A percentile compares a stretch with the other conserved stretches of the same genome.
phyloP scores from a whole-genome alignment of 129 eudicot genomes.

The Flaveria sonorensis region DNA sequence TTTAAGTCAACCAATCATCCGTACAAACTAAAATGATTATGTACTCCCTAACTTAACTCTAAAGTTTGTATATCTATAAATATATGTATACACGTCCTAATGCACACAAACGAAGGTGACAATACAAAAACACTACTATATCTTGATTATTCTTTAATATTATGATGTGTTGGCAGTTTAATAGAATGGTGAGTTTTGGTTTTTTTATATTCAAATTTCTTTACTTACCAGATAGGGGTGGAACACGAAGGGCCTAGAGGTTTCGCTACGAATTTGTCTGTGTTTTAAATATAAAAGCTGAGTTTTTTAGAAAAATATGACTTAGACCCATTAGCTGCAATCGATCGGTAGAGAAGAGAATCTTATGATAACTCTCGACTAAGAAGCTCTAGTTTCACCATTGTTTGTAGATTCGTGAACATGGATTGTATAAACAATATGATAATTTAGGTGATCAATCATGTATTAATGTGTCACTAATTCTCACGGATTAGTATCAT shows the following conservation, averaged over 20 bases:
- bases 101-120: constrained; percentile 3
- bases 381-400: too few relatives aligned
- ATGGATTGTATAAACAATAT: background rate
- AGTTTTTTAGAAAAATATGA: too few relatives aligned
- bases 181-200: constrained; percentile 23
- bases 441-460: background rate
- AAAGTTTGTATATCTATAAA: constrained; percentile 9
- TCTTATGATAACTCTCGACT: too few relatives aligned
- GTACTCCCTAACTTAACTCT: background rate
- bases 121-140: constrained; percentile 13
- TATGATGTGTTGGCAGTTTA: constrained; percentile 13
- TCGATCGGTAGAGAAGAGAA: too few relatives aligned
- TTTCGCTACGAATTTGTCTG: too few relatives aligned
- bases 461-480: background rate
- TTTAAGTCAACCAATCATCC: constrained; percentile 3
- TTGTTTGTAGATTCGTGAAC: constrained; percentile 17
- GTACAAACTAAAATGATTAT: background rate
- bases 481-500: background rate
- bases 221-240: too few relatives aligned
- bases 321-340: too few relatives aligned
- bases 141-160: background rate
- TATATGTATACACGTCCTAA: background rate
- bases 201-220: background rate
- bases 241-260: too few relatives aligned
- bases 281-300: background rate